These are phyloP conservation scores for Akebia trifoliata DNA, from an alignment of 164 flowering plant genomes.

Conservation along the genomic window DNA sequence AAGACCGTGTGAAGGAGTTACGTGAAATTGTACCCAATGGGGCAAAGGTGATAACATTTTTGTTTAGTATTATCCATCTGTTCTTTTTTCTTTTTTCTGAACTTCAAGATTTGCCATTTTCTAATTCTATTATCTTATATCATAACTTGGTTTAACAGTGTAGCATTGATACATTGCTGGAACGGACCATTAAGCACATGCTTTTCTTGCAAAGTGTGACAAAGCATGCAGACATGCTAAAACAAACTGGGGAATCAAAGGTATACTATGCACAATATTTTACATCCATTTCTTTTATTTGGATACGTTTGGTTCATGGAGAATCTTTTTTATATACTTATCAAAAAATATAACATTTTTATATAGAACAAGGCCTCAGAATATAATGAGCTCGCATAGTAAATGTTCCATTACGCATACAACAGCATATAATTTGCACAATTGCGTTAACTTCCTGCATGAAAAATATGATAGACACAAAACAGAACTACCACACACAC, in stretches of 20 bases:
- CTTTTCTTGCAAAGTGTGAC: no score
- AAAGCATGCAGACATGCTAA: constrained; percentile 84
- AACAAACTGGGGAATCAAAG: constrained; percentile 67
- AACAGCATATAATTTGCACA: no score
- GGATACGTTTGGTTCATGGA: no score
- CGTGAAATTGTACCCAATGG: constrained; percentile 96
- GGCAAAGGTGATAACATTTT: constrained; percentile 54
- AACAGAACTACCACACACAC: no score
- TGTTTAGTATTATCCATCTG: not conserved
- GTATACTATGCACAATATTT: constrained; percentile 29
- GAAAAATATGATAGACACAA: no score
- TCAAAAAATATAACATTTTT: no score
- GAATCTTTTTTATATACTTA: no score
- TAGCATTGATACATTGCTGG: constrained; percentile 90
- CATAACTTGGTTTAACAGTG: constrained; percentile 48
- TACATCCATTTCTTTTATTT: not conserved
- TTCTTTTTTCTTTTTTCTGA: not conserved
- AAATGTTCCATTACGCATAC: no score
- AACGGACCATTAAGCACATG: constrained; percentile 94
- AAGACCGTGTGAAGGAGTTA: constrained; percentile 93
- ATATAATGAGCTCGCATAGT: no score
- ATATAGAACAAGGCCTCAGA: no score
- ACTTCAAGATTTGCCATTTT: not conserved
- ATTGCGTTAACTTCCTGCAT: no score
- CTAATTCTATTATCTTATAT: constrained; percentile 6